Base-by-base conservation (phyloP, 495 filamentous ascomycete genomes). In the Parathielavia appendiculata region DNA sequence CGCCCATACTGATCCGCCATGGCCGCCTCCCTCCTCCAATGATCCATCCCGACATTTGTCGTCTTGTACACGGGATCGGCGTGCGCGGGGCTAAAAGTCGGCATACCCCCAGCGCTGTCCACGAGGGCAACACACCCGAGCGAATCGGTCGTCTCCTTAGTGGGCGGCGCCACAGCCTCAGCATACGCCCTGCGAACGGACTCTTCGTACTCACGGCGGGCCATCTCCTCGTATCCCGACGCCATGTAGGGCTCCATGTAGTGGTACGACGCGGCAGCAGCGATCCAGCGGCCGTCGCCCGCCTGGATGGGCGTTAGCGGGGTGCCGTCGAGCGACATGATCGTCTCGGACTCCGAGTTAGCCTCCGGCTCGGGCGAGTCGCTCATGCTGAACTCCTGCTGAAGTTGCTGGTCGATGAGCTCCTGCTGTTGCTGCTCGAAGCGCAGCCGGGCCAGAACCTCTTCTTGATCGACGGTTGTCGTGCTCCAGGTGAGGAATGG, bases 201-300 rank as follows among this genome's bases (percentile, higher is more conserved):
- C 32, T 72, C 70, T 57, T 76, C 73, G 54, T 81, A 81, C 65
- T 80, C 78, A 49, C 76, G 73, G 39, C 68, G 71, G n/a, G 77
- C 74, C 43, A 81, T 65, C 40, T 75, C 71, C 52, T 83, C 82
- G 66, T 89, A 89, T 14, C 87, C 87, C 10, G 78, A 80, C 45
- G 77, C 63, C 83, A 90, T 89, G 65, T 90, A 90, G 13, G 86
- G 86, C 67, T 90, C 87, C 45, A 72, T 66, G 36, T 73, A 66
- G 6, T 45, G 39, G 48, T 57, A 58, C 17, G 61, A 34, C 54
- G 47, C 36, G 38, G 52, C n/a, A 51, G 62, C 44, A 35, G 57
- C n/a, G 16, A 73, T 60, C 79, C 80, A 81, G n/a, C 75, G 72
- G 38, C 78, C 74, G 53, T 81, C 76, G 41, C 72, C 67, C 2